Evolutionary conservation across 371 early-diverging fungal species (phyloP).

Genomic region (Mortierella sp.): DNA sequence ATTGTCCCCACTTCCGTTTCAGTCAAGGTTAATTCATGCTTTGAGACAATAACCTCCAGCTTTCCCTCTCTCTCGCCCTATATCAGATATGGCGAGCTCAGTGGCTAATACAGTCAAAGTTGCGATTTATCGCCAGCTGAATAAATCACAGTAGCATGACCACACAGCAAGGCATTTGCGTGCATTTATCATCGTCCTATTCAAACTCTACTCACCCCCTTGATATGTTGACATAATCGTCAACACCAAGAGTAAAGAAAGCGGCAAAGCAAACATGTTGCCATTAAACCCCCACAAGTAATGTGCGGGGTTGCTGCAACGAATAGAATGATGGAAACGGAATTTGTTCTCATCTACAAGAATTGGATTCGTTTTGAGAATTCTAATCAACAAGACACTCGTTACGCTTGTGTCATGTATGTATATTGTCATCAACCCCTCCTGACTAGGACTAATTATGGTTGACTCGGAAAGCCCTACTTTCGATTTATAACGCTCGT

Average conservation of each 20-base stretch:
- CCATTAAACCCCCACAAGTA: too few relatives aligned
- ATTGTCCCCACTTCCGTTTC: neutral
- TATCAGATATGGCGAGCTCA: neutral
- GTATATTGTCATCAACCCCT: neutral
- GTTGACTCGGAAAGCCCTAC: neutral
- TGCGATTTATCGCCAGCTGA: too few relatives aligned
- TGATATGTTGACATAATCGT: constrained; percentile 1
- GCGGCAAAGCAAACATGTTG: too few relatives aligned
- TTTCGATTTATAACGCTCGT: neutral
- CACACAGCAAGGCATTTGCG: neutral
- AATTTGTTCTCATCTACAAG: too few relatives aligned
- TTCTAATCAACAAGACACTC: too few relatives aligned
- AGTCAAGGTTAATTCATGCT: neutral
- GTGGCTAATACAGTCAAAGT: too few relatives aligned
- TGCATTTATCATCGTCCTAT: neutral
- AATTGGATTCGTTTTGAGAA: neutral
- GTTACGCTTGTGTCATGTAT: too few relatives aligned
- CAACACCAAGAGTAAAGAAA: neutral
- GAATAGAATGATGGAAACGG: too few relatives aligned
- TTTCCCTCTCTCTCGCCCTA: neutral
- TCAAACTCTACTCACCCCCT: neutral
- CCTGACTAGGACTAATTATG: constrained; percentile 2
- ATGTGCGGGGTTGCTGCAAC: too few relatives aligned
- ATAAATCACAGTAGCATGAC: neutral
- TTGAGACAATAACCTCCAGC: neutral